A percentile compares a stretch with the other conserved stretches of the same genome.
Conservation (phyloP, 2,329 filamentous ascomycete genomes). For the Clonostachys rosea region DNA sequence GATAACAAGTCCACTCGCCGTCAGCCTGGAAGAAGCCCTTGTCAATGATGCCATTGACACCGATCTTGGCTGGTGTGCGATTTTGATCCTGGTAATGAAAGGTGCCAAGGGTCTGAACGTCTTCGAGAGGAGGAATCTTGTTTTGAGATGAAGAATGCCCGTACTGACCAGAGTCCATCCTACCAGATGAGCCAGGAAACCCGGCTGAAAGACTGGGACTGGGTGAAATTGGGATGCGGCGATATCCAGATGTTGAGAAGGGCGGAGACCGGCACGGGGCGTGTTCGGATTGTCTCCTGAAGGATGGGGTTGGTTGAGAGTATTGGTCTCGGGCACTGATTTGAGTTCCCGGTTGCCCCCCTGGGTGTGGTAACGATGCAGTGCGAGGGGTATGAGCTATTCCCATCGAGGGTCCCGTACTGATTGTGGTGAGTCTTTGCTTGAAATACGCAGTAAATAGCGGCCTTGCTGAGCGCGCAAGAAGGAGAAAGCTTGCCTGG, state of each 20-base stretch:
- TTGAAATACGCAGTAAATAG: too few relatives aligned
- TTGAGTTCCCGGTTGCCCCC: conserved; percentile 41
- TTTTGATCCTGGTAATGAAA: conserved; percentile 53
- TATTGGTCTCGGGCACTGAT: conserved; percentile 51
- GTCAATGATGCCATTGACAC: conserved; percentile 77
- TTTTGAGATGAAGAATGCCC: conserved; percentile 14
- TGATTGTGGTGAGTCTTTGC: conserved; percentile 14
- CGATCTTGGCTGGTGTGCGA: conserved; percentile 54
- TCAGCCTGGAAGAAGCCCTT: conserved; percentile 85
- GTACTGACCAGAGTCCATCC: conserved; percentile 43
- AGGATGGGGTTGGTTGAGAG: conserved; percentile 43
- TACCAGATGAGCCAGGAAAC: conserved; percentile 36
- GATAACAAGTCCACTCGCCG: conserved; percentile 86
- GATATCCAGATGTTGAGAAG: conserved; percentile 35
- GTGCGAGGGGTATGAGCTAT: conserved; percentile 51
- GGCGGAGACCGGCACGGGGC: conserved; percentile 42
- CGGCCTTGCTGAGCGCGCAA: too few relatives aligned
- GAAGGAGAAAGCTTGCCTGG: background rate
- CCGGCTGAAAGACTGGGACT: conserved; percentile 42
- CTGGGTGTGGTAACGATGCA: conserved; percentile 38
- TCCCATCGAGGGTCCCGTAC: conserved; percentile 44
- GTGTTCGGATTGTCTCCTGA: conserved; percentile 43
- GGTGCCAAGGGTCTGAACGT: conserved; percentile 49
- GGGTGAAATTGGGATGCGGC: conserved; percentile 49
- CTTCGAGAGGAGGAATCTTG: conserved; percentile 47